These are phyloP conservation scores for Kokia cookei DNA, from an alignment of 441 rosid genomes.

Conservation along the genomic window DNA sequence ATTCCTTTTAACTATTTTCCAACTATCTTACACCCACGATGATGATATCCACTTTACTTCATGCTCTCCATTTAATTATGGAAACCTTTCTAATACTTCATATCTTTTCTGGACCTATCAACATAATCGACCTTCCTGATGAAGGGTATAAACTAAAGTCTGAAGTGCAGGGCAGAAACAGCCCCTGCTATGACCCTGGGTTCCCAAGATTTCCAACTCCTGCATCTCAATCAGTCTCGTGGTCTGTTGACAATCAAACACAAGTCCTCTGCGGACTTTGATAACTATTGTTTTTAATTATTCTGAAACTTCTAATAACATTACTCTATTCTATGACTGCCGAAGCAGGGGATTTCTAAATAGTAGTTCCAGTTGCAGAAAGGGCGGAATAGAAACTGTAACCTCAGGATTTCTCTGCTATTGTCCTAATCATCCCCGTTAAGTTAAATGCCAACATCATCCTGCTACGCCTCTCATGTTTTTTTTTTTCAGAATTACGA, in stretches of 20 bases:
- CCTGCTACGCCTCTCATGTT: no score
- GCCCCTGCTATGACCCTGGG: neutral
- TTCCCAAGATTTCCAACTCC: neutral
- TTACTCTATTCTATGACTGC: neutral
- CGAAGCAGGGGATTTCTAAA: neutral
- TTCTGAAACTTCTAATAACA: neutral
- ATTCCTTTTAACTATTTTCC: neutral
- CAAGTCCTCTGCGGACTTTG: neutral
- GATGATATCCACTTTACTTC: neutral
- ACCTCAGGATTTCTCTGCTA: no score
- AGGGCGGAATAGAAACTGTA: neutral
- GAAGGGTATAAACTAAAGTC: neutral
- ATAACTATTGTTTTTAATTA: neutral
- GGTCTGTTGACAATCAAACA: neutral
- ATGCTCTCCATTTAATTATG: neutral
- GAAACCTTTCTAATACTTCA: neutral
- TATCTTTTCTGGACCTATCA: slow-evolving; percentile 3
- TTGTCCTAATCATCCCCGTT: no score
- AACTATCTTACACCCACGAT: neutral
- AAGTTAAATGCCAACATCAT: no score
- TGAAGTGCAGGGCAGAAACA: neutral
- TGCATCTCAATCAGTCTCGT: neutral
- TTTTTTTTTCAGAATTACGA: no score
- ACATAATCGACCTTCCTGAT: neutral
- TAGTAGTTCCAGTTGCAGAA: neutral